Conservation (phyloP, 2,329 filamentous ascomycete genomes). For the Fusarium sp. region DNA sequence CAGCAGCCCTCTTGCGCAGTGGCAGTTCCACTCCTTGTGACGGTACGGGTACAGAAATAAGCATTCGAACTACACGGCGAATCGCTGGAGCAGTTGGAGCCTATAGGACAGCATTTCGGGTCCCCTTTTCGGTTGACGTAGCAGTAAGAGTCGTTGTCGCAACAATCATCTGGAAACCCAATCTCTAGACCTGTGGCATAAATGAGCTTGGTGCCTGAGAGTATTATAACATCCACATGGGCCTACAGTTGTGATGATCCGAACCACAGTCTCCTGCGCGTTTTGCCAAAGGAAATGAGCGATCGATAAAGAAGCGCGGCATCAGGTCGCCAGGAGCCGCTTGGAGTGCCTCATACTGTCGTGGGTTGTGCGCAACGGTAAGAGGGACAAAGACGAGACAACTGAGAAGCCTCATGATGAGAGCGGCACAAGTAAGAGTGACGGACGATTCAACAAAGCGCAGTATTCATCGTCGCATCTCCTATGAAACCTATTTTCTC, state of each 20-base stretch:
- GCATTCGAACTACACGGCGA: constrained; percentile 47
- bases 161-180: constrained; percentile 52
- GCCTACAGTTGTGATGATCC: constrained; percentile 47
- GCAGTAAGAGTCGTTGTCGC: constrained; percentile 57
- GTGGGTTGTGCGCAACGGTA: constrained; percentile 19
- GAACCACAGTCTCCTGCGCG: constrained; percentile 43
- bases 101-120: constrained; percentile 55
- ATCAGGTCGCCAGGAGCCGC: constrained; percentile 42
- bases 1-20: constrained; percentile 50
- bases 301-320: constrained; percentile 46
- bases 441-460: background rate
- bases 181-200: constrained; percentile 54
- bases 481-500: background rate
- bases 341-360: constrained; percentile 35
- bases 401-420: constrained; percentile 33
- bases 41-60: constrained; percentile 48
- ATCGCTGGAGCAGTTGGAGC: constrained; percentile 53
- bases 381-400: constrained; percentile 20
- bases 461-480: constrained; percentile 23
- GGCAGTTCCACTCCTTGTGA: constrained; percentile 42
- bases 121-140: constrained; percentile 50
- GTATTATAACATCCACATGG: background rate
- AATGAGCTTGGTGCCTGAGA: background rate
- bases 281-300: constrained; percentile 42
- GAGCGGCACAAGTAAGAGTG: background rate